These are phyloP conservation scores for Juglanconis oblonga DNA, from an alignment of 2,329 filamentous ascomycete genomes.

Conservation along the genomic window DNA sequence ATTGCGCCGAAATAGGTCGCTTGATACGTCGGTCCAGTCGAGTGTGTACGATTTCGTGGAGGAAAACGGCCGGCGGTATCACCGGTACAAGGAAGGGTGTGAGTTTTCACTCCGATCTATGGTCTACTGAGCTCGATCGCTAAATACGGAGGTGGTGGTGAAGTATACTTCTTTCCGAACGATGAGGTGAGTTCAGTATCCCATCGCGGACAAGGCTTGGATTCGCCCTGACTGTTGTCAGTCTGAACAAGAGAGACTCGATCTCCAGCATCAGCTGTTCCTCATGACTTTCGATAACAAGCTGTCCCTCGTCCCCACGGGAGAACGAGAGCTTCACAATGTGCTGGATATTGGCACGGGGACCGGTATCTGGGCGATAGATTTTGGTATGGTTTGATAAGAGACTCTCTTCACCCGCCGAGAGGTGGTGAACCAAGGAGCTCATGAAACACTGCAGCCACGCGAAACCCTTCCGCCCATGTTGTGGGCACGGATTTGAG, in stretches of 20 bases:
- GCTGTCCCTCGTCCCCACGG: conserved; percentile 43
- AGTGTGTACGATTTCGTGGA: conserved; percentile 25
- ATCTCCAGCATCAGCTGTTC: conserved; percentile 38
- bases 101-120: conserved; percentile 8
- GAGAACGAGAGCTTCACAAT: conserved; percentile 33
- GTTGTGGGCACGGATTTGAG: conserved; percentile 43
- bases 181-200: not conserved
- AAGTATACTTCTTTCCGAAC: not conserved
- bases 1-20: not conserved
- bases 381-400: conserved; percentile 26
- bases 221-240: not conserved
- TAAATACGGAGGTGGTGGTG: not conserved
- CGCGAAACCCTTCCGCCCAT: conserved; percentile 33
- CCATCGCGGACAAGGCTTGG: not conserved
- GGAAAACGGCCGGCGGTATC: conserved; percentile 25
- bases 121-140: not conserved
- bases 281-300: conserved; percentile 36
- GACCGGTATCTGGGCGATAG: conserved; percentile 50
- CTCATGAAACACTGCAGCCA: conserved; percentile 23
- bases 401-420: not conserved
- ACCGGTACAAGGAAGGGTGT: conserved; percentile 26
- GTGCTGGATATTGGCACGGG: conserved; percentile 45
- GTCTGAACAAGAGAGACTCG: conserved; percentile 30
- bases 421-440: not conserved
- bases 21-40: conserved; percentile 19